Evolutionary conservation across 179 eudicot species (phyloP), one percentile per base, ranked within the genome.

Genomic region (Carnegiea gigantea): DNA sequence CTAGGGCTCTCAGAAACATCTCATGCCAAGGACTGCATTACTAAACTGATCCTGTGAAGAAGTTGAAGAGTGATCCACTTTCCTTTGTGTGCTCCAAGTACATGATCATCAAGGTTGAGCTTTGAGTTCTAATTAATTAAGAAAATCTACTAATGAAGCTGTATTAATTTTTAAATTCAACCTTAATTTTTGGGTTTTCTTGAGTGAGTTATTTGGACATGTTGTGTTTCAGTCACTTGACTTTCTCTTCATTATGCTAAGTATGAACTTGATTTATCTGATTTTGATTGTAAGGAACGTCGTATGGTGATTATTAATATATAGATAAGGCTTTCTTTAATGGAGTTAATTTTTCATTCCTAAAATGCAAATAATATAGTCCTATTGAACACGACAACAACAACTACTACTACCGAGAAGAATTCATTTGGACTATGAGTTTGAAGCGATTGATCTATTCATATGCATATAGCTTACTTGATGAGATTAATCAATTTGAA

Each of bases 1-100:
- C 62, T 72, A 91, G 91, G 91, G 79, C 9, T 46, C 91, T 36
- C 89, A 85, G 79, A 90, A 91, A 85, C 89, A 76, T 80, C 65
- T 83, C 21, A 84, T 84, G 84, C 81, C 88, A 70, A 90, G 91
- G 85, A 76, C 90, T 70, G 85, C 91, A 26, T 65, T 87, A 36
- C 84, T 89, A 49, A 87, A 91, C 72, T 87, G 87, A 87, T 38
- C 5, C 33, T 74, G 23, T 15, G 62, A 81, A 76, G 67, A 13
- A 21, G 21, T 51, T 26, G 14, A 40, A 81, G 72, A 49, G 51
- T 21, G 78, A 54, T 21, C 28, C 26, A 77, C 33, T 60, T 65
- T 44, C 70, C 70, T 38, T 3, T 38, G 43, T 38, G 73, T 76
- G 62, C 46, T 70, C 80, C 43, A 80, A 79, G 75, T 80, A 79